Evolutionary conservation across 371 early-diverging fungal genomes (phyloP), one percentile per base, ranked within the genome.

Genomic region (Lichtheimia hyalospora): DNA sequence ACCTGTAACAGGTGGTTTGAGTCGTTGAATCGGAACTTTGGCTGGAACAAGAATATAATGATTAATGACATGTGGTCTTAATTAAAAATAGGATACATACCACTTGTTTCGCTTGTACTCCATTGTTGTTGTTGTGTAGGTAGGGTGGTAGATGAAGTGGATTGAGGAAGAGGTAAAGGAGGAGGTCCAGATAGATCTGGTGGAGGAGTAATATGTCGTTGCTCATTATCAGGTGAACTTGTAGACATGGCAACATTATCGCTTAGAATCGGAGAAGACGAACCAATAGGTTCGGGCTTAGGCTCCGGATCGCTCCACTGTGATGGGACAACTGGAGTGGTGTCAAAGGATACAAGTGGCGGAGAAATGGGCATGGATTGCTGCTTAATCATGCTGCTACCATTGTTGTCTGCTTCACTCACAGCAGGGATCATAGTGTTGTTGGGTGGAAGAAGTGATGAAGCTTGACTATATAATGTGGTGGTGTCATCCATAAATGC

Each of bases 21-120:
- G 62, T 15, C 77, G 56, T 48, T 77, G 71, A 44, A 77, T 77
- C 4, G 77, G 71, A 2, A 78, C 57, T 63, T 78, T 78, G 41
- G 60, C 73, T 73, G 34, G 34, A 34, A 63, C 34, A 34, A 8
- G 34, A 34, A 34, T 34, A 34, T 8, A 34, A 34, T 8, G 34
- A 34, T 34, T 34, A 34, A 34, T 34, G 34, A 8, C 34, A 34
- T 34, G 34, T 34, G 34, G 34, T 34, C 16, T 41, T 39, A 34
- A 57, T n/a, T 43, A 54, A 40, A 55, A 46, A n/a, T 16, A 1
- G 34, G 6, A 34, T 10, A 34, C 34, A 44, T 40, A 27, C 14
- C 23, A 24, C 6, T 39, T 41, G 18, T 13, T 21, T 28, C 44
- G 14, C 23, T 34, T 34, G 34, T 34, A 10, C 10, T 34, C 34